These are phyloP conservation scores for Sanghuangporus sanghuang DNA, from an alignment of 1,284 basidiomycete genomes.

Conservation along the genomic window DNA sequence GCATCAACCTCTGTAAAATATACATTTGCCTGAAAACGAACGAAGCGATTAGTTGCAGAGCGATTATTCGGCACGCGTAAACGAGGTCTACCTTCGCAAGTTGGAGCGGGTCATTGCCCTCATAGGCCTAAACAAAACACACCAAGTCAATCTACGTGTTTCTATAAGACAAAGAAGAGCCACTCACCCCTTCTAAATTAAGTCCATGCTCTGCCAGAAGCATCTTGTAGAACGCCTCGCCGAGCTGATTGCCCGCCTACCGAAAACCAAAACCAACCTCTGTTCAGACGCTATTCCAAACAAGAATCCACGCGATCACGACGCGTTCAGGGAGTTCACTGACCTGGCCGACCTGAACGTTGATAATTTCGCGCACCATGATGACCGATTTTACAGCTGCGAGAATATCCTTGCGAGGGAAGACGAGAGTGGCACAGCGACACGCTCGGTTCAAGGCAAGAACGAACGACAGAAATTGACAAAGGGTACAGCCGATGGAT, in stretches of 20 bases:
- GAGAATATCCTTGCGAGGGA: neutral
- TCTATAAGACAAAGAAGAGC: slow-evolving; percentile 1
- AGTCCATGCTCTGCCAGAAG: slow-evolving; percentile 79
- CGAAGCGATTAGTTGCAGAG: neutral
- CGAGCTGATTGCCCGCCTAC: slow-evolving; percentile 72
- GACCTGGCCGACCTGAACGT: slow-evolving; percentile 29
- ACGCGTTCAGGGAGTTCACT: slow-evolving; percentile 8
- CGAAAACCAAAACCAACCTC: neutral
- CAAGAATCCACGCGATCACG: slow-evolving; percentile 9
- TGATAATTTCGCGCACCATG: slow-evolving; percentile 28
- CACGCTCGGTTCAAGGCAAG: neutral
- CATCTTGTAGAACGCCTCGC: slow-evolving; percentile 75
- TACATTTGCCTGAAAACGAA: slow-evolving; percentile 50
- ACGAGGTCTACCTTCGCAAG: slow-evolving; percentile 35
- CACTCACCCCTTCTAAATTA: slow-evolving; percentile 61
- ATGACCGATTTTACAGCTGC: neutral
- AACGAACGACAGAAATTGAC: neutral
- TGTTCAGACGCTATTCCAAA: slow-evolving; percentile 23
- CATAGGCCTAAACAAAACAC: slow-evolving; percentile 34
- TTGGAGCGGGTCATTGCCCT: slow-evolving; percentile 43
- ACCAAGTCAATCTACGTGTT: neutral
- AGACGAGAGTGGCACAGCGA: neutral
- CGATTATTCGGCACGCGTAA: neutral
- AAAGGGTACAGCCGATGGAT: neutral
- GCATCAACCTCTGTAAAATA: slow-evolving; percentile 65